A percentile compares a stretch with the other conserved stretches of the same genome.
Conservation (phyloP, 345 rosid genomes). For the Hibiscus syriacus region DNA sequence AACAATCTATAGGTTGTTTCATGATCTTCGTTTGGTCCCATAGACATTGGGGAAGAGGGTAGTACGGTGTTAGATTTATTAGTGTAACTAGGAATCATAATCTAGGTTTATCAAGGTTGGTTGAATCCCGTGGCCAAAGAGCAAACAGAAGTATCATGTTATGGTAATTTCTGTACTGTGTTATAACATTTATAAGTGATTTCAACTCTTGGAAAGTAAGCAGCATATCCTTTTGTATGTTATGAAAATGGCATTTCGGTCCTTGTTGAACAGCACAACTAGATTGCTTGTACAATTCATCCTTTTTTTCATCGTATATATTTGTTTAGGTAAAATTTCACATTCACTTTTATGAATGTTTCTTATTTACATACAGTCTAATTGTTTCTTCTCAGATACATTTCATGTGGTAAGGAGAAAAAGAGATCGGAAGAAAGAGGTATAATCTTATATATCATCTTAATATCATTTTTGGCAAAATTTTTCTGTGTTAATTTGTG, state of each 20-base stretch:
- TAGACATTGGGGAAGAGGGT: background rate
- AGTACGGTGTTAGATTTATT: background rate
- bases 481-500: background rate
- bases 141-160: too few relatives aligned
- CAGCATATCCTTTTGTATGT: background rate
- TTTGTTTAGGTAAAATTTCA: background rate
- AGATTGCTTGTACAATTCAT: too few relatives aligned
- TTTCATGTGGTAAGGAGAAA: conserved; percentile 75
- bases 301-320: too few relatives aligned
- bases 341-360: background rate
- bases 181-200: background rate
- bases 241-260: background rate
- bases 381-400: conserved; percentile 45
- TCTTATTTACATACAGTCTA: conserved; percentile 10
- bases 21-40: background rate
- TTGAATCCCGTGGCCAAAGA: background rate
- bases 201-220: background rate
- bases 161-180: background rate
- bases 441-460: conserved; percentile 12
- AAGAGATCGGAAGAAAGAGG: conserved; percentile 83
- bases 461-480: background rate
- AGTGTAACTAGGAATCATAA: background rate
- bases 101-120: background rate
- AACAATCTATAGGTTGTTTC: background rate
- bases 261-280: too few relatives aligned